A percentile compares a stretch with the other conserved stretches of the same genome.
Evolutionary conservation across 2,329 filamentous ascomycete genomes (phyloP).

Genomic region (Penicillium sp.): DNA sequence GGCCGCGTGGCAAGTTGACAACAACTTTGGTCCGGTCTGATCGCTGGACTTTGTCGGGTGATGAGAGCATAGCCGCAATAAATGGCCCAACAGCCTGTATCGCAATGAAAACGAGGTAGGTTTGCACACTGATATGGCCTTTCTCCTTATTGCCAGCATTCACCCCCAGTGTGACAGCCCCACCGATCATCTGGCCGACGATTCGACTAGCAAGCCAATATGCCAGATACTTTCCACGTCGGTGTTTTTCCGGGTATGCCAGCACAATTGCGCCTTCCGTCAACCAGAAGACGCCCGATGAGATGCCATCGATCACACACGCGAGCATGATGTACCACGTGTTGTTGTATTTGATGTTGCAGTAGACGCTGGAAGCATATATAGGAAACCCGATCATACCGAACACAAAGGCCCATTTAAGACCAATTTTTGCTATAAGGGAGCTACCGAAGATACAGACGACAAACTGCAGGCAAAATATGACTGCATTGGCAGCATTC

Average conservation of each 20-base stretch:
- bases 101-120: constrained; percentile 9
- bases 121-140: constrained; percentile 3
- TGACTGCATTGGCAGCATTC: constrained; percentile 12
- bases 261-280: constrained; percentile 9
- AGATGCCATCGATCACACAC: constrained; percentile 2
- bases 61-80: constrained; percentile 2
- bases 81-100: constrained; percentile 4
- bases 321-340: constrained; percentile 8
- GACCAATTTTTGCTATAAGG: constrained; percentile 1
- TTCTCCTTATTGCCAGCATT: not conserved
- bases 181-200: constrained; percentile 6
- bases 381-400: constrained; percentile 5
- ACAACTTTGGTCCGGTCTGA: constrained; percentile 3
- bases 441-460: constrained; percentile 7
- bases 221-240: constrained; percentile 4
- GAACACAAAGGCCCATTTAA: constrained; percentile 7
- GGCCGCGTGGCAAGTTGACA: not conserved
- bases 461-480: constrained; percentile 4
- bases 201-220: constrained; percentile 7
- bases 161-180: not conserved
- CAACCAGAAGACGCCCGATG: constrained; percentile 6
- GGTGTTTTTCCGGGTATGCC: constrained; percentile 4
- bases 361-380: constrained; percentile 8
- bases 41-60: constrained; percentile 9
- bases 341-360: constrained; percentile 7